phyloP scores from a whole-genome alignment of 2,329 filamentous ascomycete species.

The Gnomoniopsis sp. region DNA sequence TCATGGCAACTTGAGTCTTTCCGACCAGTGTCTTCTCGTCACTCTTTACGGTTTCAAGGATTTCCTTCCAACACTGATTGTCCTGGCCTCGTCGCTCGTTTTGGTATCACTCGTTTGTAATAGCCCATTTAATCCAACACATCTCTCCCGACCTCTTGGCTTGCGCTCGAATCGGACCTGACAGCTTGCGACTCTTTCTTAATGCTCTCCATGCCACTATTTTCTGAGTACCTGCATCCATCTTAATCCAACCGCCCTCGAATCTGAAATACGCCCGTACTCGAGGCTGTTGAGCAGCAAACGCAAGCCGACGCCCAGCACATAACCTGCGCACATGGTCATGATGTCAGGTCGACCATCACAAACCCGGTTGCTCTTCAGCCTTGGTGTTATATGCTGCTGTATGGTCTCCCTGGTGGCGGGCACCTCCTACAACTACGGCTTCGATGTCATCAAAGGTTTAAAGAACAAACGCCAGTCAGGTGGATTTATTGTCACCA shows the following conservation, averaged over 20 bases:
- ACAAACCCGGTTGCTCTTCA: not conserved
- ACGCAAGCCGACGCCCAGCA: not conserved
- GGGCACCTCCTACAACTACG: constrained; percentile 46
- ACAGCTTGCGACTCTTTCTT: not conserved
- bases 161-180: no score
- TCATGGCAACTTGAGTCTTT: not conserved
- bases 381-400: constrained; percentile 14
- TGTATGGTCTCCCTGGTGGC: constrained; percentile 14
- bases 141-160: not conserved
- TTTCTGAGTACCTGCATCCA: not conserved
- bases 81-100: not conserved
- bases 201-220: no score
- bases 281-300: not conserved
- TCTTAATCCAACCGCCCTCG: not conserved
- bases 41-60: not conserved
- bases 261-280: not conserved
- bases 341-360: constrained; percentile 1
- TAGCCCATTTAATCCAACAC: not conserved
- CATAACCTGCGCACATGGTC: not conserved
- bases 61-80: not conserved
- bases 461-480: constrained; percentile 35
- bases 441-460: constrained; percentile 38
- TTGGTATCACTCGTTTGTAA: not conserved
- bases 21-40: not conserved
- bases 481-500: constrained; percentile 38